These are phyloP conservation scores for Pleurozium schreberi DNA, from an alignment of 225 moss, liverwort and hornwort species.

Conservation along the genomic window DNA sequence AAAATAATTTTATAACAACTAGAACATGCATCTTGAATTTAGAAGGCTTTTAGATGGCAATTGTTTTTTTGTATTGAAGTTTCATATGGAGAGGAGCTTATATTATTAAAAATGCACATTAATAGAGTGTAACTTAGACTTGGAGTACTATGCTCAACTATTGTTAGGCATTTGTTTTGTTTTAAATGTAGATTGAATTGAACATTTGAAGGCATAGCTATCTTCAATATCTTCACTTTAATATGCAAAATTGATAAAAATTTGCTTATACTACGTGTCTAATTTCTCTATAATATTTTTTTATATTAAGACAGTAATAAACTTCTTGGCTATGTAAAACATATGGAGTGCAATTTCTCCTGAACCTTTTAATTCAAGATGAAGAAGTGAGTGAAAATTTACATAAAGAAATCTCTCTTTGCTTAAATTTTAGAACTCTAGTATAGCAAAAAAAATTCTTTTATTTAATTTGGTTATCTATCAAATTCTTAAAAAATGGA, in stretches of 20 bases:
- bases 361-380: background rate
- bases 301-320: background rate
- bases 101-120: too few relatives aligned
- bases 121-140: background rate
- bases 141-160: fast-evolving
- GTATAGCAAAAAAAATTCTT: too few relatives aligned
- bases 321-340: background rate
- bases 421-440: too few relatives aligned
- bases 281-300: background rate
- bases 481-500: too few relatives aligned
- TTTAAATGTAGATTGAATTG: background rate
- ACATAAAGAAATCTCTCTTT: background rate
- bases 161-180: background rate
- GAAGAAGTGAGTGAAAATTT: background rate
- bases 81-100: background rate
- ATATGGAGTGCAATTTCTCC: fast-evolving
- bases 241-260: background rate
- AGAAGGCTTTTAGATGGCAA: background rate
- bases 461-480: too few relatives aligned
- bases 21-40: background rate
- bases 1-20: too few relatives aligned
- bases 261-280: background rate
- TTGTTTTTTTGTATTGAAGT: background rate
- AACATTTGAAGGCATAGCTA: background rate
- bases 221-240: background rate